Base-by-base conservation (phyloP, 1,284 basidiomycete genomes). In the Nidula niveotomentosa region DNA sequence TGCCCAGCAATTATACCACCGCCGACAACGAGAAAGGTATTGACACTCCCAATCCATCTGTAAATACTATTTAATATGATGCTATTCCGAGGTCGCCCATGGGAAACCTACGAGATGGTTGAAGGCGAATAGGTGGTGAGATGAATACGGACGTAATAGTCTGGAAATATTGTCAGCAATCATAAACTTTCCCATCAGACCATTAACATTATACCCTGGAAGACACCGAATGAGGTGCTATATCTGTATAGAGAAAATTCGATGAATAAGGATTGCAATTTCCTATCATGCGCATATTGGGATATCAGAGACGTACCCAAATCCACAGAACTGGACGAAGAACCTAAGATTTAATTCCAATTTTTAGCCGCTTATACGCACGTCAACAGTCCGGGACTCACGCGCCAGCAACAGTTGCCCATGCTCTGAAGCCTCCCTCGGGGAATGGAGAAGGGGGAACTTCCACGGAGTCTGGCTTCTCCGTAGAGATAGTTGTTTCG, bases 381-480 rank as follows among this genome's bases (percentile, higher is more conserved):
- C 8, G 10, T 30, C 17, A 49, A 23, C 17, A 49, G 17, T 8
- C 18, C n/a, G n/a, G 6, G 17, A 62, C 63, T 53, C 48, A 65
- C 63, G 62, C 57, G 34, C 63, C 63, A 10, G 54, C 37, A n/a
- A 60, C 62, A n/a, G 62, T 62, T 17, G 53, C 49, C 63, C 63
- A 65, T 12, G 57, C 63, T 30, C 49, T 36, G n/a, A 58, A 50
- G 13, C 63, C 63, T 17, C 63, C 63, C 30, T 65, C 63, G 10
- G 62, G 60, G 39, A n/a, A 43, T 43, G 39, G 13, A 43, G 39
- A 30, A 30, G 30, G 30, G 30, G 30, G 30, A 6, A 6, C 5
- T 6, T 30, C 30, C 30, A 30, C 30, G 30, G 30, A 30, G 30
- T 30, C 30, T 30, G 30, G 30, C 30, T 30, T 30, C 3, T 30